Conservation (phyloP, 108 stramenopile genomes). For the Craspedostauros australis region DNA sequence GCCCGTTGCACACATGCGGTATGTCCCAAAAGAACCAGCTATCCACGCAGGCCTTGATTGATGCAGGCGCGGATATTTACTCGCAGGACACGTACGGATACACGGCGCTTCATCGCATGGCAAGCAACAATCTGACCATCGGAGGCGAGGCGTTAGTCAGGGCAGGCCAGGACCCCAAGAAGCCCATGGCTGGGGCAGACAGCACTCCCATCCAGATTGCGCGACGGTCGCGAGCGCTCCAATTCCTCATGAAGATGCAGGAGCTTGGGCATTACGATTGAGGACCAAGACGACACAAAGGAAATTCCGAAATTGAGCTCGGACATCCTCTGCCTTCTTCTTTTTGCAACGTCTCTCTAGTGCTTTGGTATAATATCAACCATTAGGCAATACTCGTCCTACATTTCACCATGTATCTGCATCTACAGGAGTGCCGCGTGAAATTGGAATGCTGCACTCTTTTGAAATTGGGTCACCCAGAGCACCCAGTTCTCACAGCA, state of each 20-base stretch:
- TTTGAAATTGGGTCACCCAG: too few relatives aligned
- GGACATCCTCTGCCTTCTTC: too few relatives aligned
- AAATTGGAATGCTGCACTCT: too few relatives aligned
- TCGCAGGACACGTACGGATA: constrained; percentile 75
- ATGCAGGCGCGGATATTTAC: constrained; percentile 55
- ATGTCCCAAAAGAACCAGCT: constrained; percentile 54
- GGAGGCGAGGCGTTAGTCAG: constrained; percentile 59
- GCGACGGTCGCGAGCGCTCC: constrained; percentile 39
- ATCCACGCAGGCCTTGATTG: constrained; percentile 45
- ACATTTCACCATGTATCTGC: too few relatives aligned
- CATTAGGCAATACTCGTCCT: too few relatives aligned
- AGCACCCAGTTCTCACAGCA: too few relatives aligned
- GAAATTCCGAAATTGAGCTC: too few relatives aligned
- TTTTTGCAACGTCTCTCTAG: too few relatives aligned
- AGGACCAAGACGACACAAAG: neutral
- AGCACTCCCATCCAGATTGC: constrained; percentile 59
- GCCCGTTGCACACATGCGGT: constrained; percentile 77
- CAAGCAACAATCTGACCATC: constrained; percentile 69
- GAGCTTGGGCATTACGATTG: constrained; percentile 49
- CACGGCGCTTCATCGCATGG: constrained; percentile 82
- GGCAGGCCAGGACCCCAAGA: constrained; percentile 57
- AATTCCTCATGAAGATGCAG: constrained; percentile 62
- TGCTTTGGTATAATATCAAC: too few relatives aligned
- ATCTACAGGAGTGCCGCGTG: too few relatives aligned
- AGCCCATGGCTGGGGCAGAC: constrained; percentile 30